A percentile compares a stretch with the other conserved stretches of the same genome.
Evolutionary conservation across 2,329 filamentous ascomycete genomes (phyloP).

Genomic region (Neonectria coccinea): DNA sequence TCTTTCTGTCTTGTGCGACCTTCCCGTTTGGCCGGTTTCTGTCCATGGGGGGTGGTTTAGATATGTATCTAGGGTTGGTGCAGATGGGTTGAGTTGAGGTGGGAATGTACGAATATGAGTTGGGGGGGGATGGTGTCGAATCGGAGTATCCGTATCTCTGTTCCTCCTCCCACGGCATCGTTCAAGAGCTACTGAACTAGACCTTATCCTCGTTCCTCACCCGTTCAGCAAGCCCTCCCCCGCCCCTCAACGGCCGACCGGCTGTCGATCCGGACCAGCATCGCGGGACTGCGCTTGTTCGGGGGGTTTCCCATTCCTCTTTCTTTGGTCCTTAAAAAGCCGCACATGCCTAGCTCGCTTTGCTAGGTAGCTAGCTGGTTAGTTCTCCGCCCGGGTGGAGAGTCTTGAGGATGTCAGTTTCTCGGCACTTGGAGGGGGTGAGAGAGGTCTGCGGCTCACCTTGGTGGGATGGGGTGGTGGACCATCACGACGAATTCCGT

Average conservation of each 20-base stretch:
- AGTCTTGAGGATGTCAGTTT: conserved; percentile 1
- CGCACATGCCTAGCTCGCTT: neutral
- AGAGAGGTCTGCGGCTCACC: neutral
- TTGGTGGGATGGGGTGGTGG: neutral
- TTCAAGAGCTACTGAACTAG: neutral
- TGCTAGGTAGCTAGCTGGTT: no score
- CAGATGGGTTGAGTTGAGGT: no score
- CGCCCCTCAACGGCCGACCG: conserved; percentile 18
- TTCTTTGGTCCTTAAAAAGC: conserved; percentile 9
- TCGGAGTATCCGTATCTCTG: neutral
- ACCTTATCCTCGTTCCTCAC: neutral
- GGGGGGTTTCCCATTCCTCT: neutral
- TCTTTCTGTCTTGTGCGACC: neutral
- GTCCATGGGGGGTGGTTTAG: neutral
- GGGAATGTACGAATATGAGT: neutral
- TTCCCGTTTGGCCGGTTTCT: neutral
- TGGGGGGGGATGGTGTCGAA: neutral
- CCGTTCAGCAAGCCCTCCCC: no score
- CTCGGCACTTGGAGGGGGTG: conserved; percentile 1
- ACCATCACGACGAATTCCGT: neutral
- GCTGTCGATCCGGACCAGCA: conserved; percentile 22
- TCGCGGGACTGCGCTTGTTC: conserved; percentile 9
- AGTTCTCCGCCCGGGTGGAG: neutral
- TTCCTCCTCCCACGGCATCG: neutral
- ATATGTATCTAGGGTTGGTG: neutral